A percentile compares a stretch with the other conserved stretches of the same genome.
These are phyloP conservation scores for Talaromyces sp. DNA, from an alignment of 2,329 filamentous ascomycete species.

Conservation along the genomic window DNA sequence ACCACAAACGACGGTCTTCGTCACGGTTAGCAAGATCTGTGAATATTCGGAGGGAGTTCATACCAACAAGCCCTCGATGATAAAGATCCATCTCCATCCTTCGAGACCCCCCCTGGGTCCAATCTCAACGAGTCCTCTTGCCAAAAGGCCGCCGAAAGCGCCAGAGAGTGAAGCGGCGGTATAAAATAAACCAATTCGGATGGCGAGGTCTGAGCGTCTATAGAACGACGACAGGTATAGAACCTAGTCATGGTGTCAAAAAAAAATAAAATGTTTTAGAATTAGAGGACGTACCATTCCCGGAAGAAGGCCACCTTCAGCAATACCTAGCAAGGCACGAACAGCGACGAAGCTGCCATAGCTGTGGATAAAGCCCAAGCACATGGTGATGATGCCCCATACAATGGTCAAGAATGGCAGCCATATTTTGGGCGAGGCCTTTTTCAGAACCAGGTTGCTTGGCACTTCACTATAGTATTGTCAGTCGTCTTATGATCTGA, in stretches of 20 bases:
- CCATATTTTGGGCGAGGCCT: slow-evolving; percentile 55
- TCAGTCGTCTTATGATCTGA: not conserved
- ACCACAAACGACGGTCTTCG: slow-evolving; percentile 50
- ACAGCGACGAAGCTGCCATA: slow-evolving; percentile 55
- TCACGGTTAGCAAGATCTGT: not conserved
- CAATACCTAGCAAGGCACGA: slow-evolving; percentile 55
- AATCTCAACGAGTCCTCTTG: slow-evolving; percentile 57
- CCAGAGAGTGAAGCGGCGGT: slow-evolving; percentile 60
- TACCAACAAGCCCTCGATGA: slow-evolving; percentile 49
- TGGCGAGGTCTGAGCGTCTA: slow-evolving; percentile 52
- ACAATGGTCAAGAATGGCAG: slow-evolving; percentile 50
- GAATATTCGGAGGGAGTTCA: not conserved
- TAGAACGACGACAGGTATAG: slow-evolving; percentile 62
- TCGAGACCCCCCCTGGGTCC: slow-evolving; percentile 48
- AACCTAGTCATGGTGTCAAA: slow-evolving; percentile 32
- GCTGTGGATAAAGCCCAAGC: slow-evolving; percentile 30
- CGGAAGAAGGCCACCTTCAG: slow-evolving; percentile 60
- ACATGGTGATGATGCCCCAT: slow-evolving; percentile 54
- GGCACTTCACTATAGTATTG: slow-evolving; percentile 50
- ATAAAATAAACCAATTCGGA: slow-evolving; percentile 63
- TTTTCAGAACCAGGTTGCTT: slow-evolving; percentile 59
- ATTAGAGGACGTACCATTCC: slow-evolving; percentile 50
- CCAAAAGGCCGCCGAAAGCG: slow-evolving; percentile 59
- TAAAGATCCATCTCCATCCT: slow-evolving; percentile 59
- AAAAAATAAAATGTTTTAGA: not conserved